These are phyloP conservation scores for Peronospora belbahrii DNA, from an alignment of 352 stramenopile species.

Conservation along the genomic window DNA sequence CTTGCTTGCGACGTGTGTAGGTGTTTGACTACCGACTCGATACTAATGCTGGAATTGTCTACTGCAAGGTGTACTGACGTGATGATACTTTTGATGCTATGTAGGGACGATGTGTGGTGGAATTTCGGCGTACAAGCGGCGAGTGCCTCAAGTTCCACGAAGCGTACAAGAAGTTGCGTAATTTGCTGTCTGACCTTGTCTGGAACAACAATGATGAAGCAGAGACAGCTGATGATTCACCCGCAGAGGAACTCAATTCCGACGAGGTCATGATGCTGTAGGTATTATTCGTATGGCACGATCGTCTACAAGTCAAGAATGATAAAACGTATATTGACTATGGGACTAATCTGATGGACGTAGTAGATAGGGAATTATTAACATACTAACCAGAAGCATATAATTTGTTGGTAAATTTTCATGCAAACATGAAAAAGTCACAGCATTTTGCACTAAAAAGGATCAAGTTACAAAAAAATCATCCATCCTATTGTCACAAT, in stretches of 20 bases:
- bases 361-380: no score
- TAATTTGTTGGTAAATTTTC: no score
- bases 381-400: no score
- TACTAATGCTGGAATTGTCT: slow-evolving; percentile 12
- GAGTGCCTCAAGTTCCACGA: slow-evolving; percentile 68
- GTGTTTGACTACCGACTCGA: slow-evolving; percentile 16
- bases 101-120: slow-evolving; percentile 52
- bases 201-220: slow-evolving; percentile 40
- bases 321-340: no score
- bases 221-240: slow-evolving; percentile 18
- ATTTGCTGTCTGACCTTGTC: slow-evolving; percentile 41
- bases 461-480: no score
- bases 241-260: slow-evolving; percentile 63
- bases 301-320: slow-evolving; percentile 2
- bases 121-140: slow-evolving; percentile 65
- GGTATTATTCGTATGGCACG: neutral
- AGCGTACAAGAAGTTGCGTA: slow-evolving; percentile 60
- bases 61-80: slow-evolving; percentile 18
- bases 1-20: slow-evolving; percentile 19
- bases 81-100: slow-evolving; percentile 18
- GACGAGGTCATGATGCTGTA: slow-evolving; percentile 83
- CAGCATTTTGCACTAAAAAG: no score
- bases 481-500: no score
- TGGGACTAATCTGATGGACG: no score
- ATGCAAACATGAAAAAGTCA: no score